These are phyloP conservation scores for Cylindrodendrum hubeiense DNA, from an alignment of 2,329 filamentous ascomycete species.

Conservation along the genomic window DNA sequence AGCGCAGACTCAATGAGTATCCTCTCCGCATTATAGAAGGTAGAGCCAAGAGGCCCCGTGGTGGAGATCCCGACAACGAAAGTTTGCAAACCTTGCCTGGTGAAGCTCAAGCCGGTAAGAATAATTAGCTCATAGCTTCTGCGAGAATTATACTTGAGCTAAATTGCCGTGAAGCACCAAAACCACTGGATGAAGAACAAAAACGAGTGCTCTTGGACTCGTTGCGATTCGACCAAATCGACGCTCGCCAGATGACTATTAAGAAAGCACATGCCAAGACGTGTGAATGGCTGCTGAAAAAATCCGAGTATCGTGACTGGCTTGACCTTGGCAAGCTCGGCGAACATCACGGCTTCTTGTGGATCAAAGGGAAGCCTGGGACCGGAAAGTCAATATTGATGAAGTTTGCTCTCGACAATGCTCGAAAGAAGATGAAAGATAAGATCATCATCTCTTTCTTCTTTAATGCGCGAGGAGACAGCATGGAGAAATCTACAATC, in stretches of 20 bases:
- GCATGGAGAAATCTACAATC: constrained; percentile 56
- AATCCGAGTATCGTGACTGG: constrained; percentile 22
- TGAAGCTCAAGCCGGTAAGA: not conserved
- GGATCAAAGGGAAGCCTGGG: constrained; percentile 60
- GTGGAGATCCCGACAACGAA: not conserved
- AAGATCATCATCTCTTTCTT: constrained; percentile 57
- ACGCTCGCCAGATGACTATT: constrained; percentile 15
- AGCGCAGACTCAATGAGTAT: constrained; percentile 1
- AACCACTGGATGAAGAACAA: constrained; percentile 1
- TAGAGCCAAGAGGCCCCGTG: not conserved
- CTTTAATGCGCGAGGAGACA: constrained; percentile 60
- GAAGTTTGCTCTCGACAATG: constrained; percentile 50
- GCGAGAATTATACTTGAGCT: not conserved
- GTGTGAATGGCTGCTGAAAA: constrained; percentile 26
- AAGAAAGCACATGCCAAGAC: constrained; percentile 21
- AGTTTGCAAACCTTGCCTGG: not conserved
- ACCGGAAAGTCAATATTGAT: constrained; percentile 60
- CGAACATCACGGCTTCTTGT: constrained; percentile 52
- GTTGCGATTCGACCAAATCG: constrained; percentile 24
- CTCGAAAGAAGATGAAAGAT: constrained; percentile 25
- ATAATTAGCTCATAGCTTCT: not conserved
- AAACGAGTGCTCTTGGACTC: constrained; percentile 9
- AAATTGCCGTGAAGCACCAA: constrained; percentile 1
- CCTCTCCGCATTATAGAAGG: not conserved
- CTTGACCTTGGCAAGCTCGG: not conserved